phyloP scores from a whole-genome alignment of 2,329 filamentous ascomycete species.

The Botrytis elliptica region DNA sequence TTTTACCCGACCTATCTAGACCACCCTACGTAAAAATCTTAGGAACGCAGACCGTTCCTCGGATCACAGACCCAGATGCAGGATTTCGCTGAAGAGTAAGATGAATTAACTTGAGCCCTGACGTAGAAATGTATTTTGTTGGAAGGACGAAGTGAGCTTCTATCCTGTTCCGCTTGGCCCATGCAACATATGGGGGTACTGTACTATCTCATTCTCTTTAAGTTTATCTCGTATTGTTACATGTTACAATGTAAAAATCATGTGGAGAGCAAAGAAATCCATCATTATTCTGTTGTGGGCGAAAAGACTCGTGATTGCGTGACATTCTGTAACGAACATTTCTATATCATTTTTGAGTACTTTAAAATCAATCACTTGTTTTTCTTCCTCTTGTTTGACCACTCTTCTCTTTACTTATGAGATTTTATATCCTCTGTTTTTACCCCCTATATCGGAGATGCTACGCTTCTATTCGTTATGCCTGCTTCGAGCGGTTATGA shows the following conservation, averaged over 20 bases:
- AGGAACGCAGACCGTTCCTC: neutral
- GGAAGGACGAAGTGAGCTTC: neutral
- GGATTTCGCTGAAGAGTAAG: neutral
- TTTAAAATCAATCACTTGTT: neutral
- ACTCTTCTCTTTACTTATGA: fast-evolving
- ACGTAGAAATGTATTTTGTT: neutral
- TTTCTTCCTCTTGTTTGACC: neutral
- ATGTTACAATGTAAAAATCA: neutral
- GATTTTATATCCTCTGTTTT: fast-evolving
- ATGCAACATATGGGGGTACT: neutral
- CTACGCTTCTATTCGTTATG: fast-evolving
- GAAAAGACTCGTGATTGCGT: neutral
- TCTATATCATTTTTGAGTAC: neutral
- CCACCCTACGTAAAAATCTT: neutral
- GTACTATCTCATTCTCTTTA: fast-evolving
- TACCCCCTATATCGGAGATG: fast-evolving
- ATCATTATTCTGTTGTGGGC: neutral
- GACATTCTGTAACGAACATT: neutral
- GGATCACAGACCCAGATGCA: neutral
- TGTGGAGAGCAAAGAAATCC: neutral
- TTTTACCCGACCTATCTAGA: neutral
- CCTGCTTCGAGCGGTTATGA: neutral
- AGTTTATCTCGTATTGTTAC: neutral
- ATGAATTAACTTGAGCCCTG: neutral
- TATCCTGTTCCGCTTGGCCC: neutral